These are phyloP conservation scores for Trichothecium sympodiale DNA, from an alignment of 2,329 filamentous ascomycete species.

Conservation along the genomic window DNA sequence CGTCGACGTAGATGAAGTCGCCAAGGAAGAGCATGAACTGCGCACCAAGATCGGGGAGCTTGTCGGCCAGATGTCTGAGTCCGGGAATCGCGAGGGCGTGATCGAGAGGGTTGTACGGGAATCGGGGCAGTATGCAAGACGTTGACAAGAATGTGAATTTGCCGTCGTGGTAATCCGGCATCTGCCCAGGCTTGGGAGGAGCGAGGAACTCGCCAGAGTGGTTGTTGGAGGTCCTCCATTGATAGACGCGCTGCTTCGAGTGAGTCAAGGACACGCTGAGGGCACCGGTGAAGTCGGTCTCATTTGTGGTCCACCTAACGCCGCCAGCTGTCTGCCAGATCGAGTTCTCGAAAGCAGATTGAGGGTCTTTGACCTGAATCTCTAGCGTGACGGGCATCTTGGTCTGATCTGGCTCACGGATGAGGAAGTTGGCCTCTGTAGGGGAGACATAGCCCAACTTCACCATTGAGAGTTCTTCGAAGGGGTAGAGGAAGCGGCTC, in stretches of 20 bases:
- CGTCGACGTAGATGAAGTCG: slow-evolving; percentile 86
- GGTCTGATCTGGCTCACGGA: slow-evolving; percentile 69
- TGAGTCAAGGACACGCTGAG: slow-evolving; percentile 54
- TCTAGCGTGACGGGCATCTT: slow-evolving; percentile 69
- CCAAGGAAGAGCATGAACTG: slow-evolving; percentile 77
- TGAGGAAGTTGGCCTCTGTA: slow-evolving; percentile 64
- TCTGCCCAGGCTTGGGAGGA: slow-evolving; percentile 58
- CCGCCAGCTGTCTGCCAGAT: slow-evolving; percentile 58
- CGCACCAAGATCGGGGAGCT: slow-evolving; percentile 59
- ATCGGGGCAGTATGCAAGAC: slow-evolving; percentile 83
- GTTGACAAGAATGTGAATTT: slow-evolving; percentile 86
- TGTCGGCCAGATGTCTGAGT: slow-evolving; percentile 62
- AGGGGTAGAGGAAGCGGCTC: slow-evolving; percentile 57
- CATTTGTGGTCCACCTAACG: slow-evolving; percentile 55
- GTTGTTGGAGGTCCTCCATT: slow-evolving; percentile 80
- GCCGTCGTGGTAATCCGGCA: slow-evolving; percentile 47
- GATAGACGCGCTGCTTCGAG: slow-evolving; percentile 62
- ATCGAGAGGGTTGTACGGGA: slow-evolving; percentile 78
- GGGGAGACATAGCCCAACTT: slow-evolving; percentile 80
- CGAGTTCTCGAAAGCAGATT: slow-evolving; percentile 40
- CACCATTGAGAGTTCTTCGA: slow-evolving; percentile 70
- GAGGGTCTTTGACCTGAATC: slow-evolving; percentile 42
- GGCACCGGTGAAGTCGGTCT: slow-evolving; percentile 72
- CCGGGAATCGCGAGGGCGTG: slow-evolving; percentile 77
- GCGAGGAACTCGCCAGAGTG: slow-evolving; percentile 73